Evolutionary conservation across 2,329 filamentous ascomycete species (phyloP).

Genomic region (Venturia oleaginea): DNA sequence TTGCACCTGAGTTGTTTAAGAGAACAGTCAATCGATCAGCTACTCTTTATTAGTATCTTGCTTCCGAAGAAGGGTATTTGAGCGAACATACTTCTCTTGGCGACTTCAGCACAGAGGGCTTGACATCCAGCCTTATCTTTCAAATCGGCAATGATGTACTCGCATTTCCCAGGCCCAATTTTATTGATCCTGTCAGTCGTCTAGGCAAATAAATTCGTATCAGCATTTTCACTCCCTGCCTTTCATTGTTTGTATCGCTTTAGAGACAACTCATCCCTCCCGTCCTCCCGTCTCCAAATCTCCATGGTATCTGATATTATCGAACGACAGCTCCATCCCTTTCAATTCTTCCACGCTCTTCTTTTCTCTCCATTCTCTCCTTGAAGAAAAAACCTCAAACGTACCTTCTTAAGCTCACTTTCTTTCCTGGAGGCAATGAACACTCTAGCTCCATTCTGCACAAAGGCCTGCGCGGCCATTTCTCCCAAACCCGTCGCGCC

Average conservation of each 20-base stretch:
- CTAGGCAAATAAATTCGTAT: conserved; percentile 14
- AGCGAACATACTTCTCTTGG: neutral
- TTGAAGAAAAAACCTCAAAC: neutral
- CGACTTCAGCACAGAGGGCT: conserved; percentile 32
- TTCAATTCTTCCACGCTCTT: neutral
- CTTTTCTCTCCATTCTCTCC: neutral
- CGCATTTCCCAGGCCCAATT: conserved; percentile 42
- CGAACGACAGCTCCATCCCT: no score
- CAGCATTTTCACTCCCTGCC: neutral
- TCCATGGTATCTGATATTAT: no score
- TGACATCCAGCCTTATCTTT: conserved; percentile 44
- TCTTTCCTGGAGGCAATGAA: conserved; percentile 47
- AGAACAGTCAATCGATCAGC: conserved; percentile 37
- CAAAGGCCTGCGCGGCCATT: conserved; percentile 46
- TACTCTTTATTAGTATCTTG: conserved; percentile 27
- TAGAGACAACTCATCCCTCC: neutral
- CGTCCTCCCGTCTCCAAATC: neutral
- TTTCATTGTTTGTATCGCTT: neutral
- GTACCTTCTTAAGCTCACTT: conserved; percentile 34
- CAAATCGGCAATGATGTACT: conserved; percentile 43
- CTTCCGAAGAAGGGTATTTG: neutral
- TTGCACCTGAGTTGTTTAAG: conserved; percentile 45
- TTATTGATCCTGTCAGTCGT: conserved; percentile 40
- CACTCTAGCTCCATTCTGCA: conserved; percentile 44
- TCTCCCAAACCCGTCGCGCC: conserved; percentile 44